Evolutionary conservation across 345 rosid species (phyloP), one percentile per base, ranked within the genome.

Genomic region (Microcos paniculata): DNA sequence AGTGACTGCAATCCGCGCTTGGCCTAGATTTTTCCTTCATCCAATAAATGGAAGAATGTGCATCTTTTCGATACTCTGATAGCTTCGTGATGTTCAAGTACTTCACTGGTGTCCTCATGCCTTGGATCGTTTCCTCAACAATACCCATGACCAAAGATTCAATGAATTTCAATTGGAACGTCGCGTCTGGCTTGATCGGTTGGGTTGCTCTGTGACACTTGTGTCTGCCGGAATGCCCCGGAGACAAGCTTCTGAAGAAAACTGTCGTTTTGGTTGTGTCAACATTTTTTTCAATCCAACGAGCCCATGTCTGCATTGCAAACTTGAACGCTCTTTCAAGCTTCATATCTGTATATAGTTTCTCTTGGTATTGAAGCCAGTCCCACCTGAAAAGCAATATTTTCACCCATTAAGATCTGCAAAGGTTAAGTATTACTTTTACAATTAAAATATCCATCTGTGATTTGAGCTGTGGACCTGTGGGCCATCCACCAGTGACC

Each of bases 401-500:
- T 14, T 8, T 49, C 46, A 10, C 14, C 55, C 64, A 13, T n/a
- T 19, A n/a, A 3, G 51, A 4, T 14, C 38, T 30, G 43, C 33
- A 10, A 23, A 58, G 30, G 24, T 23, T 16, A 3, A 7, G 59
- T 30, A 31, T 10, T 12, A 65, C 7, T 16, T 46, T 62, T 42
- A 4, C 42, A 24, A 8, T 45, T 12, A 8, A 49, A 1, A 48
- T 13, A 23, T 28, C 3, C 13, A 9, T 12, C 2, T 53, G 0
- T 52, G 1, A 8, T 33, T 53, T 28, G 1, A 23, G 75, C 64
- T 81, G 62, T 59, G 0, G 52, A 62, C 70, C 33, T 77, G 48
- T 15, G 74, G 87, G 43, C 62, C 58, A 62, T 19, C 90, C 92
- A 87, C 89, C 90, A 87, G 74, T 85, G 90, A 15, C 86, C 90